phyloP scores from a whole-genome alignment of 805 yeast genomes.

The Nakazawaea wyomingensis region DNA sequence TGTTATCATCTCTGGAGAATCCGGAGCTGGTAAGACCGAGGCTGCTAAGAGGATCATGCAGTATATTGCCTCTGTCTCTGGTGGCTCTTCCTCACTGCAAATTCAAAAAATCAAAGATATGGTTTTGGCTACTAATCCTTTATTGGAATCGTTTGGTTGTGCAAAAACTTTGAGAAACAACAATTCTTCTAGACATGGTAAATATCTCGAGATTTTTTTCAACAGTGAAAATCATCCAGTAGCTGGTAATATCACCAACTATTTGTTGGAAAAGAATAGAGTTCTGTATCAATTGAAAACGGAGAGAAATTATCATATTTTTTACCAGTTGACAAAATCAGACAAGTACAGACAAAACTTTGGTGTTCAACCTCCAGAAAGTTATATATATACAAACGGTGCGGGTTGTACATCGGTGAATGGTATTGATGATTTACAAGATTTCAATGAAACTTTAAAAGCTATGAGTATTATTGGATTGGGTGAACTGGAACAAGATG shows the following conservation, averaged over 20 bases:
- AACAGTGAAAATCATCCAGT: conserved; percentile 80
- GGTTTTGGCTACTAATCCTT: conserved; percentile 95
- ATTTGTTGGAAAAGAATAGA: conserved; percentile 88
- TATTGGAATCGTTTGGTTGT: conserved; percentile 88
- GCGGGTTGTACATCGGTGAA: conserved; percentile 83
- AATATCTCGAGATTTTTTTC: conserved; percentile 87
- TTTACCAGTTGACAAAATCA: conserved; percentile 90
- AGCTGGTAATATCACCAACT: conserved; percentile 94
- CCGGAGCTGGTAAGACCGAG: conserved; percentile 98
- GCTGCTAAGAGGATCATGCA: conserved; percentile 98
- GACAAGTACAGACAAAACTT: conserved; percentile 74
- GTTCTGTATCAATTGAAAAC: conserved; percentile 91
- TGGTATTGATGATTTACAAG: conserved; percentile 78
- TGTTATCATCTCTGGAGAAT: conserved; percentile 95
- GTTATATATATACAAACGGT: conserved; percentile 82
- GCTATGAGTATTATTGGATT: conserved; percentile 92
- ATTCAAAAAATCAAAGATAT: conserved; percentile 90
- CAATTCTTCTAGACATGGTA: conserved; percentile 89
- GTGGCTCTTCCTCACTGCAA: conserved; percentile 55
- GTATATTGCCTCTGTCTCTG: conserved; percentile 86
- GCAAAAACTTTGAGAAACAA: conserved; percentile 88
- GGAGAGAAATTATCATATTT: conserved; percentile 96
- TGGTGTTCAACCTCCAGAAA: conserved; percentile 94
- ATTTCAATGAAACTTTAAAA: conserved; percentile 70
- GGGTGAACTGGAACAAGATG: conserved; percentile 77